Evolutionary conservation across 2,329 filamentous ascomycete species (phyloP).

Genomic region (Colletotrichum tanaceti): DNA sequence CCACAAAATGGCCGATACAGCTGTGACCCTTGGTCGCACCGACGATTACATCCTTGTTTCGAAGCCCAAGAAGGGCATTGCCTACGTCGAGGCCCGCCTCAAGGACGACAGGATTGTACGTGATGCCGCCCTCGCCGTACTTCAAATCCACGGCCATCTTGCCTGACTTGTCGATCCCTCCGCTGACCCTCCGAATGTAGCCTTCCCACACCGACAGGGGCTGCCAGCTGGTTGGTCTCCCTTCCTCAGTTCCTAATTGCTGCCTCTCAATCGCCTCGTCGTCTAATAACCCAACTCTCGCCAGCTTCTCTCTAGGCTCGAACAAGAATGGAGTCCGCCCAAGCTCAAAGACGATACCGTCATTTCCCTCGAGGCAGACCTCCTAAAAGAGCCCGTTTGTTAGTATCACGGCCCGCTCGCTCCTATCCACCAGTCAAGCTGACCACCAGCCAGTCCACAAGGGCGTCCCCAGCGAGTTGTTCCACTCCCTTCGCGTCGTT

Average conservation of each 20-base stretch:
- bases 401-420: background rate
- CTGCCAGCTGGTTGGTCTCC: conserved; percentile 20
- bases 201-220: conserved; percentile 29
- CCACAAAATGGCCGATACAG: conserved; percentile 18
- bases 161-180: background rate
- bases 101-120: conserved; percentile 19
- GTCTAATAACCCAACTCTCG: conserved; percentile 1
- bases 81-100: conserved; percentile 35
- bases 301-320: conserved; percentile 24
- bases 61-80: conserved; percentile 35
- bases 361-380: conserved; percentile 32
- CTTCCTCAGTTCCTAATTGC: background rate
- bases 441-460: conserved; percentile 14
- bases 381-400: conserved; percentile 18
- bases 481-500: conserved; percentile 35
- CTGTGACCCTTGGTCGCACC: conserved; percentile 18
- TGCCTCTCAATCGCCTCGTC: background rate
- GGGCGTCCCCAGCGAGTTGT: conserved; percentile 25
- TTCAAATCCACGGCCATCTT: background rate
- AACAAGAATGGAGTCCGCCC: conserved; percentile 25
- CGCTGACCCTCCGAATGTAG: conserved; percentile 18
- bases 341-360: conserved; percentile 29
- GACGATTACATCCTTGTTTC: conserved; percentile 32
- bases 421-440: background rate
- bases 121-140: background rate